Conservation (phyloP, 108 stramenopile genomes). For the Nannochloropsis salina region DNA sequence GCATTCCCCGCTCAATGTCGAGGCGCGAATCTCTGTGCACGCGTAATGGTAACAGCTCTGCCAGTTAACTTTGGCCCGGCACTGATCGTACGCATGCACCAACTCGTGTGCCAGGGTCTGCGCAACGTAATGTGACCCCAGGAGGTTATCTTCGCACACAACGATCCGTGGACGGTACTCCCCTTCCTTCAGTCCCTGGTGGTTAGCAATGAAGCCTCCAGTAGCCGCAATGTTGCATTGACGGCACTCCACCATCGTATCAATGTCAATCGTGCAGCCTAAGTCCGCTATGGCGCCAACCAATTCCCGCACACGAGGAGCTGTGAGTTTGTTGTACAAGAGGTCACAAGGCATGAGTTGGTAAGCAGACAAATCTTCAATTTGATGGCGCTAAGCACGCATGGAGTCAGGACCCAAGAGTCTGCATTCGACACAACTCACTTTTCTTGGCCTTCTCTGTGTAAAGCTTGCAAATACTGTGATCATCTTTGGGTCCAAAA, state of each 20-base stretch:
- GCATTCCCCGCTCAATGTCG: slow-evolving; percentile 47
- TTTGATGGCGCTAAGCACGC: too few species aligned
- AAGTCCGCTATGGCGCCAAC: background rate
- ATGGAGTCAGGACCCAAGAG: too few species aligned
- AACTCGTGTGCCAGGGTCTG: slow-evolving; percentile 52
- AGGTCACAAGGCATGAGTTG: too few species aligned
- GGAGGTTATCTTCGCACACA: slow-evolving; percentile 38
- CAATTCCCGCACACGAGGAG: background rate
- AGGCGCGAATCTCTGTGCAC: slow-evolving; percentile 48
- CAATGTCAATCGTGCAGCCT: background rate
- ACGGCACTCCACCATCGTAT: background rate
- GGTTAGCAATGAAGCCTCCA: background rate
- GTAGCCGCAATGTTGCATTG: background rate
- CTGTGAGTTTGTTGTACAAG: background rate
- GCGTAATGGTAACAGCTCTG: slow-evolving; percentile 43
- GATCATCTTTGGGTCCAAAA: background rate
- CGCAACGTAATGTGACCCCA: slow-evolving; percentile 39
- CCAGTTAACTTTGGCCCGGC: slow-evolving; percentile 48
- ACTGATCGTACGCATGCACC: slow-evolving; percentile 51
- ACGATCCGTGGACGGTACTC: slow-evolving; percentile 28
- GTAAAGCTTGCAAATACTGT: slow-evolving; percentile 17
- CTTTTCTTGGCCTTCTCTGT: slow-evolving; percentile 1
- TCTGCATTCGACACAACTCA: background rate
- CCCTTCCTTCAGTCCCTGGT: background rate
- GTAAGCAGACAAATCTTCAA: too few species aligned